Base-by-base conservation (phyloP, 495 filamentous ascomycete species). In the Evernia prunastri region DNA sequence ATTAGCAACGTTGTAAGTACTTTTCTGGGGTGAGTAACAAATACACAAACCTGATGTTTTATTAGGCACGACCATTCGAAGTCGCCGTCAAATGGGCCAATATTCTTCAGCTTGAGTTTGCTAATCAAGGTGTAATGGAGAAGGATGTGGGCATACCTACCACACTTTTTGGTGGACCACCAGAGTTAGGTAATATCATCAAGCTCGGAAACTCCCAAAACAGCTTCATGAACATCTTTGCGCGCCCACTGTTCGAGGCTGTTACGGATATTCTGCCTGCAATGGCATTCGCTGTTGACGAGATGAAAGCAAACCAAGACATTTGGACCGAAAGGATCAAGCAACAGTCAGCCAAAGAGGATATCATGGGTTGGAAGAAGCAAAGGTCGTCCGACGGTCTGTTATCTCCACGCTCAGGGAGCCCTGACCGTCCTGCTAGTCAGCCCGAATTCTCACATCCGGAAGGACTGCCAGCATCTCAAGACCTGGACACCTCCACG, bases 221-320 rank as follows among this genome's bases (percentile, higher is more conserved):
- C 68, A 86, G 88, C 36, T 98, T 98, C 77, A 96, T 98, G 89
- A 94, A 88, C 61, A 82, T 96, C 64, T 97, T 97, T 72, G 94
- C 93, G 27, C 81, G 89, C 42, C 94, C 94, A 0, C 81, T 98
- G 0, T 98, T 98, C 71, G 86, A 91, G 65, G 88, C 85, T 29
- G 85, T 96, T 23, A 84, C 89, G 33, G 87, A 95, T 60, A 83
- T 97, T 47, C 75, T 97, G 58, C 92, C 94, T 10, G 83, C 81
- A 29, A 87, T 98, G 85, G 76, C 80, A 42, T 96, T 92, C 72
- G 89, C 85, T 40, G 87, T 92, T 11, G 83, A 88, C 4, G 90
- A 96, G 71, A 85, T 97, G 53, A 78, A 85, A 33, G 72, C 73
- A 35, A 98, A 97, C 73, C 86, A 87, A 70, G 70, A 73, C 1